Percentiles rank a stretch among this genome's conserved stretches.
These are phyloP conservation scores for Penicillium sp. DNA, from an alignment of 2,329 filamentous ascomycete species.

Conservation along the genomic window DNA sequence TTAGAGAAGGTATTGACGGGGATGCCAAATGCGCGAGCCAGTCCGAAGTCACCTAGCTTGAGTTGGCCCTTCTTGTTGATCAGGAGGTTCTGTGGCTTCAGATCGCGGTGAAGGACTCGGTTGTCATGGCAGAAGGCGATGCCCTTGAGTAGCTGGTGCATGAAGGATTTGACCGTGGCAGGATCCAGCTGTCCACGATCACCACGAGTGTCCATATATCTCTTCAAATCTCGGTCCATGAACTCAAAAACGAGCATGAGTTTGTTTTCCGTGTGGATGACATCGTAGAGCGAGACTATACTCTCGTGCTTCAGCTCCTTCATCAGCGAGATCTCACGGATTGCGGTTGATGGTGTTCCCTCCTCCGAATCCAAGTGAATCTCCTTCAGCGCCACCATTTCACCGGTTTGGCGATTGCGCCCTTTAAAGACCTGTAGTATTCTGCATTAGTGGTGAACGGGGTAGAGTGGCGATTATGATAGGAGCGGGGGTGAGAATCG, in stretches of 20 bases:
- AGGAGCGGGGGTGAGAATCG: conserved; percentile 1
- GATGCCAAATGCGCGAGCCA: conserved; percentile 92
- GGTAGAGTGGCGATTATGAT: not conserved
- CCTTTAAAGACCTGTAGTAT: conserved; percentile 85
- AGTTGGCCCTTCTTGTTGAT: conserved; percentile 89
- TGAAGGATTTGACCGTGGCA: conserved; percentile 94
- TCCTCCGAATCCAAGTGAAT: conserved; percentile 99
- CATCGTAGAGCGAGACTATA: conserved; percentile 94
- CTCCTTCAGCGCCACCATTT: conserved; percentile 95
- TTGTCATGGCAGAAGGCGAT: conserved; percentile 99
- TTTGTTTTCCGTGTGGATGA: conserved; percentile 99
- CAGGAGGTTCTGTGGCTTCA: conserved; percentile 94
- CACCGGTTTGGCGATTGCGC: conserved; percentile 92
- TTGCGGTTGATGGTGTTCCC: conserved; percentile 93
- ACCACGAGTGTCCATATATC: conserved; percentile 94
- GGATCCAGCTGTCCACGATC: conserved; percentile 87
- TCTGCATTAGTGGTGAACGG: conserved; percentile 21
- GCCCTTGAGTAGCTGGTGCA: conserved; percentile 93
- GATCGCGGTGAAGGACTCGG: conserved; percentile 87
- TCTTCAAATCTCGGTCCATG: conserved; percentile 98
- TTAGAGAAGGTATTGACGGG: conserved; percentile 98
- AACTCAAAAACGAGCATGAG: conserved; percentile 99
- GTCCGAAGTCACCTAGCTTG: conserved; percentile 91
- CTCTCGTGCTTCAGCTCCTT: conserved; percentile 99
- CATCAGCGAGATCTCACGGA: conserved; percentile 98